These are phyloP conservation scores for Paecilomyces sp. DNA, from an alignment of 2,329 filamentous ascomycete genomes.

Conservation along the genomic window DNA sequence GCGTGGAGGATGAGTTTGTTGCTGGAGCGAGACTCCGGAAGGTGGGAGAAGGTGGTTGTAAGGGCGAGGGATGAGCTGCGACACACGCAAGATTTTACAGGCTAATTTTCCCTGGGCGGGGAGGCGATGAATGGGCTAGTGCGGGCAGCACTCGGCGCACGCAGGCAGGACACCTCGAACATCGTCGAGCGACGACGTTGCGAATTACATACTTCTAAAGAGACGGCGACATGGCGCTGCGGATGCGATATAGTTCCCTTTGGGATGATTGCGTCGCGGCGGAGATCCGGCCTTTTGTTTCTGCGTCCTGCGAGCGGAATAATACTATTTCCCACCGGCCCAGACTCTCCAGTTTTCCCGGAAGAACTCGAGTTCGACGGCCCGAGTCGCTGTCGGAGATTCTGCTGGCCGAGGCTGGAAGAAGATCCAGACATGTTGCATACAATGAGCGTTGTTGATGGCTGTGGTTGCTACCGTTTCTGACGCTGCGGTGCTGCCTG, in stretches of 20 bases:
- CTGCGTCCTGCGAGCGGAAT: conserved; percentile 33
- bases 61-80: conserved; percentile 18
- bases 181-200: conserved; percentile 17
- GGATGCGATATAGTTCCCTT: conserved; percentile 16
- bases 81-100: conserved; percentile 26
- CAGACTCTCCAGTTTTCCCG: conserved; percentile 14
- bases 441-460: background rate
- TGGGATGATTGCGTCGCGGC: conserved; percentile 24
- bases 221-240: conserved; percentile 7
- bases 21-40: conserved; percentile 25
- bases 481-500: background rate
- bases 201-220: background rate
- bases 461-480: background rate
- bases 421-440: no score
- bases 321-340: conserved; percentile 32
- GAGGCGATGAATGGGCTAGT: conserved; percentile 27
- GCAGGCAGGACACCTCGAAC: conserved; percentile 22
- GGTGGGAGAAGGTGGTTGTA: conserved; percentile 13
- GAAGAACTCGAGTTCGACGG: background rate
- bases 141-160: conserved; percentile 22
- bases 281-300: conserved; percentile 35
- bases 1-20: conserved; percentile 12
- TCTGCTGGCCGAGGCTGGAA: background rate
- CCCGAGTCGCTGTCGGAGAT: background rate
- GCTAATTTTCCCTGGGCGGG: conserved; percentile 29